Conservation (phyloP, 1,284 basidiomycete species). For the Ustilago shanxiensis region DNA sequence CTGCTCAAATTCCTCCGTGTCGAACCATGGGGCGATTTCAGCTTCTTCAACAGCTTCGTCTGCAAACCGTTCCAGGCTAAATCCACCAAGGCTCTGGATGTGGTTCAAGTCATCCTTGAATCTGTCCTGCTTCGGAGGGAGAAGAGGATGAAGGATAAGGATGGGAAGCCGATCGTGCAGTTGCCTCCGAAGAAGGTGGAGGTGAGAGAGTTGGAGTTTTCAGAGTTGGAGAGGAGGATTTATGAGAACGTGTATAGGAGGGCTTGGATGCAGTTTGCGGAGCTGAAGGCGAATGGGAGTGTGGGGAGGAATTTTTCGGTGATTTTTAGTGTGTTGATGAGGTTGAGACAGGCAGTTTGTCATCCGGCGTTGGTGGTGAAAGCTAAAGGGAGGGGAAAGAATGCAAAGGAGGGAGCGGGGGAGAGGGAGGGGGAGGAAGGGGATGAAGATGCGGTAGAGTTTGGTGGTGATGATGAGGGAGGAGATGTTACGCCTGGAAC, state of each 20-base stretch:
- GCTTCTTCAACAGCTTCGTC: constrained; percentile 69
- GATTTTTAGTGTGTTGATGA: constrained; percentile 71
- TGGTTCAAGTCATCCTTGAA: constrained; percentile 67
- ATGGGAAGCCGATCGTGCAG: constrained; percentile 89
- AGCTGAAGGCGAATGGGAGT: constrained; percentile 58
- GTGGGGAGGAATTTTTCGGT: constrained; percentile 69
- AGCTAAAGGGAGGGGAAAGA: constrained; percentile 21
- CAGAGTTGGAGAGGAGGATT: constrained; percentile 66
- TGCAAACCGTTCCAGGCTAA: constrained; percentile 66
- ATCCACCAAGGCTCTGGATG: constrained; percentile 64
- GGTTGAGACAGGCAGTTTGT: constrained; percentile 71
- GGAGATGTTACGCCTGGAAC: constrained; percentile 31
- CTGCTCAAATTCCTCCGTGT: constrained; percentile 79
- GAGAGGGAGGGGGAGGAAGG: neutral
- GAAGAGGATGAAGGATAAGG: constrained; percentile 87
- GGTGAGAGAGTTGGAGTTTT: constrained; percentile 57
- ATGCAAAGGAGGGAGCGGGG: neutral
- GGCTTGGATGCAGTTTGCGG: constrained; percentile 62
- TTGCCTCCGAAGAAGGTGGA: constrained; percentile 85
- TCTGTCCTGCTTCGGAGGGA: constrained; percentile 82
- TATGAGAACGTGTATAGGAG: constrained; percentile 69
- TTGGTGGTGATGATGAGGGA: constrained; percentile 13
- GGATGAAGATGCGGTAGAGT: constrained; percentile 8
- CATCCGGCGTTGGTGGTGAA: constrained; percentile 71
- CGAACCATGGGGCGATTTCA: constrained; percentile 80